Conservation (phyloP, 441 rosid genomes). For the Melastoma candidum region DNA sequence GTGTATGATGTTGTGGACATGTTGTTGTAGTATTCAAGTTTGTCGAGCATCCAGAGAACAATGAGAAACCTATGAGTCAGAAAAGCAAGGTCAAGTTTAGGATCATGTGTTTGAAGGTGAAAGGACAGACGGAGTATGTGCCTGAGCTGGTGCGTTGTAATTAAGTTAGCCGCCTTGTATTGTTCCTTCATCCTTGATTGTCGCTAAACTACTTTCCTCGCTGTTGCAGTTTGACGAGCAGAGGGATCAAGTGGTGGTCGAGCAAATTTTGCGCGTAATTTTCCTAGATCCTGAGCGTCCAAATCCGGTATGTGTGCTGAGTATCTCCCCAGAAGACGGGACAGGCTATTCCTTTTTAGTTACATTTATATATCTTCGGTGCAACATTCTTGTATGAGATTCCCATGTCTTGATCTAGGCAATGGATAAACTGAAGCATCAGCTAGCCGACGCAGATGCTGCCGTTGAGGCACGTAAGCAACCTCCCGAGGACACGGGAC, state of each 20-base stretch:
- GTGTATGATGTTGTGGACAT: neutral
- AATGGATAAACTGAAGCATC: slow-evolving; percentile 16
- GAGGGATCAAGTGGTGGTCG: slow-evolving; percentile 55
- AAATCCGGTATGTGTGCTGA: slow-evolving; percentile 32
- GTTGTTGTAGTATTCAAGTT: slow-evolving; percentile 63
- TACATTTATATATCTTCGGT: no score
- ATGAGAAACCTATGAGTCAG: slow-evolving; percentile 39
- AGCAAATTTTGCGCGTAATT: slow-evolving; percentile 56
- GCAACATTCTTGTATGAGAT: no score
- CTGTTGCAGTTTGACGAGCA: slow-evolving; percentile 56
- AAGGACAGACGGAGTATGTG: slow-evolving; percentile 48
- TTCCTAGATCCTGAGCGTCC: slow-evolving; percentile 53
- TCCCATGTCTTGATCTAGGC: no score
- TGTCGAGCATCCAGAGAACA: slow-evolving; percentile 68
- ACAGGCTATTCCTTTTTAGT: no score
- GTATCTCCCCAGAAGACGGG: no score
- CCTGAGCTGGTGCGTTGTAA: slow-evolving; percentile 55
- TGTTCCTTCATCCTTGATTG: neutral
- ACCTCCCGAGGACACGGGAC: slow-evolving; percentile 35
- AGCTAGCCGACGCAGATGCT: slow-evolving; percentile 33
- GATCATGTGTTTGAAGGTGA: slow-evolving; percentile 65
- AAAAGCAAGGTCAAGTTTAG: slow-evolving; percentile 69
- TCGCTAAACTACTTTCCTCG: neutral
- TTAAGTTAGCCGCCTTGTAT: neutral
- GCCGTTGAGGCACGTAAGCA: slow-evolving; percentile 25